Conservation (phyloP, 495 filamentous ascomycete genomes). For the Lophium mytilinum region DNA sequence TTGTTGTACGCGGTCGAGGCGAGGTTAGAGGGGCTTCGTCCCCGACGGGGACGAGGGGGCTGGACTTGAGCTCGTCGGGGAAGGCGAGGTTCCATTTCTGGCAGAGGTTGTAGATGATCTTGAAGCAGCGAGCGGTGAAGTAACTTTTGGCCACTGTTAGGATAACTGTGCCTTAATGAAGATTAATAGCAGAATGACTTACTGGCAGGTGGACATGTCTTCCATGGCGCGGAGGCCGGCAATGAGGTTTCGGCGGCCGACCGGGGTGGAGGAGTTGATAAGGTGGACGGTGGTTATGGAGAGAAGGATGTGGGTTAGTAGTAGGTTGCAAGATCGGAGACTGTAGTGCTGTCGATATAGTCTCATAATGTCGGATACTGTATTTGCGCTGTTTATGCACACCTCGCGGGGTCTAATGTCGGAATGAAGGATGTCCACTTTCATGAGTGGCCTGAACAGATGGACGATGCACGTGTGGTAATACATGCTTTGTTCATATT, state of each 20-base stretch:
- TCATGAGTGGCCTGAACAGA: slow-evolving; percentile 59
- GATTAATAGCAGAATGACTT: no score
- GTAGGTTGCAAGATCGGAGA: slow-evolving; percentile 47
- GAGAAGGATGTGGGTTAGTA: slow-evolving; percentile 53
- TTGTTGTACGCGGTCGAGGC: neutral
- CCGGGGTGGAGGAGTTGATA: slow-evolving; percentile 24
- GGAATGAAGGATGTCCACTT: slow-evolving; percentile 49
- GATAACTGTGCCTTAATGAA: no score
- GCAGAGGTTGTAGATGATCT: slow-evolving; percentile 48
- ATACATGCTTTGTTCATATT: slow-evolving; percentile 46
- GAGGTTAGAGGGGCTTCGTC: neutral
- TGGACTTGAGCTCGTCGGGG: slow-evolving; percentile 17
- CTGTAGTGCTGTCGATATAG: slow-evolving; percentile 54
- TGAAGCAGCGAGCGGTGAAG: slow-evolving; percentile 50
- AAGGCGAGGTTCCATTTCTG: slow-evolving; percentile 48
- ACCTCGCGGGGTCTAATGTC: slow-evolving; percentile 54
- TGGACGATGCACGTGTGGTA: slow-evolving; percentile 56
- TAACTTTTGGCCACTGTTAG: no score
- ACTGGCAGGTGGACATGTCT: slow-evolving; percentile 51
- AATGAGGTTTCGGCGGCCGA: slow-evolving; percentile 16
- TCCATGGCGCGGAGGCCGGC: slow-evolving; percentile 41
- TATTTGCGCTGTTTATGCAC: slow-evolving; percentile 53
- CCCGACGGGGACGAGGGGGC: slow-evolving; percentile 2
- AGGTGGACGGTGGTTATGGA: slow-evolving; percentile 53
- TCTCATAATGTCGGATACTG: slow-evolving; percentile 48